Evolutionary conservation across 495 filamentous ascomycete species (phyloP), one percentile per base, ranked within the genome.

Genomic region (Jackrogersella multiformis): DNA sequence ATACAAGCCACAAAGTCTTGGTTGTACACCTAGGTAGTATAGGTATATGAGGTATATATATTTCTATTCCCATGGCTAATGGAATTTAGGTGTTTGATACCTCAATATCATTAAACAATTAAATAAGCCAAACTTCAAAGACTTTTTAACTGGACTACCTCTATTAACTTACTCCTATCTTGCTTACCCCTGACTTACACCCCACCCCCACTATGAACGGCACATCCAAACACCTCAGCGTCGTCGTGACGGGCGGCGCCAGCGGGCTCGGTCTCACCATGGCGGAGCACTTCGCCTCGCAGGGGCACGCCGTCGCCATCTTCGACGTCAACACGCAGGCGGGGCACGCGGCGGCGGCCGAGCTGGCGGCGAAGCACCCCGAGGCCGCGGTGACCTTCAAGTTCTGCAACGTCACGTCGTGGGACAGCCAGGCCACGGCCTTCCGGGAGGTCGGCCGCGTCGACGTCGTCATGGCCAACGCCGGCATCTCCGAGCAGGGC

Each of bases 381-480:
- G 23, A 71, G 1, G 66, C 76, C 0, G 71, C 28, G 0, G 67
- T 83, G n/a, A 68, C 66, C 10, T 86, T 85, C 68, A 71, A 78
- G 26, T 49, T 69, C 46, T 82, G 79, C 66, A 78, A 86, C 56
- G 78, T 85, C 12, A 74, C 81, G 0, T 80, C 75, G 0, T 86
- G 82, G 82, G 74, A 79, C 10, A 78, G 77, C 24, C 82, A 84
- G 60, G 77, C 78, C 0, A 69, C 69, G 0, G 81, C 71, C 0
- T 86, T 86, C 56, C 66, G 73, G 46, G 75, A 77, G 8, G 73
- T 83, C 1, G 77, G 78, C 5, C 63, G 74, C 0, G 58, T 88
- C 2, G 83, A 88, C 51, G 55, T 85, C 10, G 84, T 86, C 2
- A 79, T 86, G 64, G 84, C 84, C 15, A 87, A 87, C 68, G 85